Base-by-base conservation (phyloP, 495 filamentous ascomycete genomes). In the Penicillium manginii region DNA sequence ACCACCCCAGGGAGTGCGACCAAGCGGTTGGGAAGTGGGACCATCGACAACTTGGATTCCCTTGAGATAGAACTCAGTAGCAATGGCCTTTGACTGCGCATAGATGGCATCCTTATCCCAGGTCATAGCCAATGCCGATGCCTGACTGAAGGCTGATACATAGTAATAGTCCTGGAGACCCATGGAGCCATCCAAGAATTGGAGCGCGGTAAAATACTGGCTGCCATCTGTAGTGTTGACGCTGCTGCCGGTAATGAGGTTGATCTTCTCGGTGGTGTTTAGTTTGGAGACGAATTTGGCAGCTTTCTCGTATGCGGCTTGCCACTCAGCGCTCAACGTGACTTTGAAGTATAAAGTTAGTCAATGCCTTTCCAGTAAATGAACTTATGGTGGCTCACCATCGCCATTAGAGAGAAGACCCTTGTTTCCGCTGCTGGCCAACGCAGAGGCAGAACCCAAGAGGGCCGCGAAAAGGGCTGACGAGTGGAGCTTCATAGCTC, bases 251-350 rank as follows among this genome's bases (percentile, higher is more conserved):
- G 91, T 96, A 3, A 91, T 92, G 48, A 96, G 67, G 67, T 92
- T 91, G 71, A 94, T 87, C 78, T 96, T 96, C 77, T 96, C 91
- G 31, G 86, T 71, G 54, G 93, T 76, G 2, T 87, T 96, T 59
- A 96, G 76, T 70, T 92, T 83, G 17, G 83, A 83, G 31, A 96
- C 90, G 58, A 94, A 93, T 6, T 67, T 76, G 57, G 79, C 79
- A 0, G 92, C 91, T 66, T 91, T 88, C 31, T 71, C 73, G 64
- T 94, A 93, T 17, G 91, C 92, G 19, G 83, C 83, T 54, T 81
- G 77, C 91, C 90, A 96, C 3, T 29, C 26, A 45, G 81, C 84
- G 49, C 81, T 82, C 15, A 59, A 33, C 1, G 31, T 39, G n/a
- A 59, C 57, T 59, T 17, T 45, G 15, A 21, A 45, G 42, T 10